These are phyloP conservation scores for Metarhizium robertsii DNA, from an alignment of 2,329 filamentous ascomycete species.

Conservation along the genomic window DNA sequence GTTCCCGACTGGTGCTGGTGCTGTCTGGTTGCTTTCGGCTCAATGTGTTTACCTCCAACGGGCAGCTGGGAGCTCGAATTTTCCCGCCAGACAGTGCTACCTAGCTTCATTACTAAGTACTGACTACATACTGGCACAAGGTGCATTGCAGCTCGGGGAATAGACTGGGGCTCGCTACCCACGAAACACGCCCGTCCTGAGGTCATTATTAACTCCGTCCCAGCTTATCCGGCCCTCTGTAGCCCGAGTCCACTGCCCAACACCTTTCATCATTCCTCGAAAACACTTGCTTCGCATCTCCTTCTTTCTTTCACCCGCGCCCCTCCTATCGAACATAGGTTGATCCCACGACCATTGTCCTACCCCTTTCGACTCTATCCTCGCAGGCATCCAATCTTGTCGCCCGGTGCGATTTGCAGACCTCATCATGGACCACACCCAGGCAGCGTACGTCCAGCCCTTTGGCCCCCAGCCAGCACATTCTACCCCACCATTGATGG, in stretches of 20 bases:
- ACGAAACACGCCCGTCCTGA: background rate
- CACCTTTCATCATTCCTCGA: slow-evolving; percentile 4
- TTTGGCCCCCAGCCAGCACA: background rate
- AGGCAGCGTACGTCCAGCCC: slow-evolving; percentile 8
- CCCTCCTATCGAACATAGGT: background rate
- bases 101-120: too few species aligned
- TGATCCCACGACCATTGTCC: background rate
- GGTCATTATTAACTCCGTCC: slow-evolving; percentile 10
- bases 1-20: too few species aligned
- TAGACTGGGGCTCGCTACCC: too few species aligned
- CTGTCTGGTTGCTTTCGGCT: too few species aligned
- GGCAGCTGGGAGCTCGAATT: too few species aligned
- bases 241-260: slow-evolving; percentile 2
- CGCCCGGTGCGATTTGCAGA: slow-evolving; percentile 8
- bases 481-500: slow-evolving; percentile 8
- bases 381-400: background rate
- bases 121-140: too few species aligned
- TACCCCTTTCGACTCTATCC: background rate
- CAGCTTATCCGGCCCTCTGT: slow-evolving; percentile 8
- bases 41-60: too few species aligned
- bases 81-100: too few species aligned
- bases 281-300: background rate
- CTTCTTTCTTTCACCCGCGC: background rate
- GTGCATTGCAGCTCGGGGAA: too few species aligned
- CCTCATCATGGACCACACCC: slow-evolving; percentile 9